Evolutionary conservation across 1,139 yeast genomes (phyloP).

Genomic region (Suhomyces maxii): DNA sequence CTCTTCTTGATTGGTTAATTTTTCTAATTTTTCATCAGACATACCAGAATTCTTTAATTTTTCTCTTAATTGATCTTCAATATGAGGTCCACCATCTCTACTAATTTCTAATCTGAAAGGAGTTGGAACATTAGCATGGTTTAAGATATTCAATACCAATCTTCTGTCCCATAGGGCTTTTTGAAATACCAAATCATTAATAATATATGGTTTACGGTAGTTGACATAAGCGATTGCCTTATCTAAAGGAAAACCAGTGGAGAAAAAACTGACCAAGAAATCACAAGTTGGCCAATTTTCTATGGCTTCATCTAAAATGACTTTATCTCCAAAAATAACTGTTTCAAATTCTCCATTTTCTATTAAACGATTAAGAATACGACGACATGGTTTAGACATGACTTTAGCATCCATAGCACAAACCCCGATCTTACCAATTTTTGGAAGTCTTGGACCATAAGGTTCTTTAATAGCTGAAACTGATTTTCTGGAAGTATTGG

Average conservation of each 20-base stretch:
- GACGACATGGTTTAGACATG: conserved; percentile 91
- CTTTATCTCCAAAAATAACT: conserved; percentile 96
- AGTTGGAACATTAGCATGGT: conserved; percentile 82
- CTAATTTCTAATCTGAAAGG: conserved; percentile 86
- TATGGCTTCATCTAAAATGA: conserved; percentile 84
- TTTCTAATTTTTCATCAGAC: conserved; percentile 47
- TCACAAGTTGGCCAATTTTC: conserved; percentile 99
- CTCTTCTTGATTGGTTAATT: conserved; percentile 68
- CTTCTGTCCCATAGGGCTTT: conserved; percentile 96
- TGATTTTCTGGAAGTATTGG: conserved; percentile 42
- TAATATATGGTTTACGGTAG: conserved; percentile 82
- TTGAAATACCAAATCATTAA: conserved; percentile 89
- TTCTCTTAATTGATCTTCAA: conserved; percentile 59
- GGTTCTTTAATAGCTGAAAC: conserved; percentile 45
- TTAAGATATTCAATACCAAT: conserved; percentile 76
- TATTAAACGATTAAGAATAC: conserved; percentile 81
- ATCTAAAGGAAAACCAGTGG: conserved; percentile 94
- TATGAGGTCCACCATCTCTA: conserved; percentile 94
- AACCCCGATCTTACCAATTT: conserved; percentile 92
- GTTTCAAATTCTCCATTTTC: conserved; percentile 97
- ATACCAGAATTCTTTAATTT: conserved; percentile 40
- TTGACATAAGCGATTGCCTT: conserved; percentile 92
- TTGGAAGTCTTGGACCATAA: conserved; percentile 57
- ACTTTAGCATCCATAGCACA: conserved; percentile 99
- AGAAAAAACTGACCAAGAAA: conserved; percentile 86